phyloP scores from a whole-genome alignment of 495 filamentous ascomycete species.

The Hypoxylon trugodes region DNA sequence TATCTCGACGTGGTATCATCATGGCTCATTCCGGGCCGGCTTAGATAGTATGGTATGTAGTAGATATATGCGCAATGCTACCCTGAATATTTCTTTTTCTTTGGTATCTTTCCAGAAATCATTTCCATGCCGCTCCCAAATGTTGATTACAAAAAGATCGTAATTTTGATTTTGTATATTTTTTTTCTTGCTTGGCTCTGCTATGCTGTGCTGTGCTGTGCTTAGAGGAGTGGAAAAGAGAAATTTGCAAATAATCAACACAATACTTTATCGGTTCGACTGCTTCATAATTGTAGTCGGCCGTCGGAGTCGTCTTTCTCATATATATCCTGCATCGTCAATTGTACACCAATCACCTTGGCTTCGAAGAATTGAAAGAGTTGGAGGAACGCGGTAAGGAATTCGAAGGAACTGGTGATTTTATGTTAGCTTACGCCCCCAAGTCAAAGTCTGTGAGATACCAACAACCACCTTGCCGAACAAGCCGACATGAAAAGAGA shows the following conservation, averaged over 20 bases:
- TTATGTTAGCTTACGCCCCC: background rate
- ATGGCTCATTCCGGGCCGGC: constrained; percentile 16
- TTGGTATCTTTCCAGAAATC: constrained; percentile 31
- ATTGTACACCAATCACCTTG: constrained; percentile 40
- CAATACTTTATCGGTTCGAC: background rate
- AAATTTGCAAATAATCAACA: background rate
- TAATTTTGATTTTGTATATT: constrained; percentile 1
- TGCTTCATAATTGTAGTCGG: constrained; percentile 36
- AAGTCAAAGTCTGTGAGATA: too few relatives aligned
- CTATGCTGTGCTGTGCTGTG: background rate
- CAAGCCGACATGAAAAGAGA: too few relatives aligned
- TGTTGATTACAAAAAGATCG: constrained; percentile 37
- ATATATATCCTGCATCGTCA: constrained; percentile 41
- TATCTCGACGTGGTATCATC: constrained; percentile 38
- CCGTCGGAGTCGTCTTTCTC: constrained; percentile 37
- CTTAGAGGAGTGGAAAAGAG: constrained; percentile 12
- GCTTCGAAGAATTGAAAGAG: constrained; percentile 44
- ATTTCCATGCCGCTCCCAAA: constrained; percentile 22
- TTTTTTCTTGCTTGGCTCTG: background rate
- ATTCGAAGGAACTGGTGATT: constrained; percentile 33
- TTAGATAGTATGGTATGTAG: constrained; percentile 16
- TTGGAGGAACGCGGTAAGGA: constrained; percentile 38
- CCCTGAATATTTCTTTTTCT: constrained; percentile 19
- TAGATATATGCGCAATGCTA: constrained; percentile 27
- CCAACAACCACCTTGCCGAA: too few relatives aligned